A percentile compares a stretch with the other conserved stretches of the same genome.
These are phyloP conservation scores for Boletus reticulatus DNA, from an alignment of 768 basidiomycete genomes.

Conservation along the genomic window DNA sequence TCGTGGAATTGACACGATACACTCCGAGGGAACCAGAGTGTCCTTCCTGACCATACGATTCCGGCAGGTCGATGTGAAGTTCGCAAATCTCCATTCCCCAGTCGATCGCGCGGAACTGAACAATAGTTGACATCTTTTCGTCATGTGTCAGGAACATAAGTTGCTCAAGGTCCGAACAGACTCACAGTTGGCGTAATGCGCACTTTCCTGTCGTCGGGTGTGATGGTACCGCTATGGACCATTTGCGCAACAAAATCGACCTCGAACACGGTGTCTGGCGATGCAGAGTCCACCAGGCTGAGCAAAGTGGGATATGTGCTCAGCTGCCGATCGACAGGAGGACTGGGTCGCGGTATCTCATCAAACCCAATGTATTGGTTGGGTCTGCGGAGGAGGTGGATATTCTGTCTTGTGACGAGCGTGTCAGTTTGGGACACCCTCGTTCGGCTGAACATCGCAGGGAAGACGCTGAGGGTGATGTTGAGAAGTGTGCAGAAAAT, in stretches of 20 bases:
- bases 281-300: conserved; percentile 9
- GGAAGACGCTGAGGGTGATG: conserved; percentile 3
- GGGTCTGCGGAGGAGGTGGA: conserved; percentile 6
- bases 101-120: conserved; percentile 15
- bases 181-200: conserved; percentile 5
- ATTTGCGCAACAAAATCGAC: conserved; percentile 3
- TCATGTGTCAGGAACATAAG: neutral
- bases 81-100: conserved; percentile 16
- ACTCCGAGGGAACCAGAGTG: conserved; percentile 5
- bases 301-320: conserved; percentile 6
- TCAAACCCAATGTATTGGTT: conserved; percentile 12
- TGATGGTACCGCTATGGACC: conserved; percentile 9
- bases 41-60: neutral
- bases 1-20: conserved; percentile 7
- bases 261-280: conserved; percentile 5
- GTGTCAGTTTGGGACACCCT: neutral
- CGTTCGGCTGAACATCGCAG: neutral
- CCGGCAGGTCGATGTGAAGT: conserved; percentile 10
- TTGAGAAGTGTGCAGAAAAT: conserved; percentile 7
- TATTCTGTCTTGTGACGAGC: conserved; percentile 4
- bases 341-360: conserved; percentile 3
- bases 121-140: conserved; percentile 9
- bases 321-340: neutral
- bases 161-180: neutral
- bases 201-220: conserved; percentile 8